Conservation (phyloP, 306 rosid species). For the Lathyrus aphaca region DNA sequence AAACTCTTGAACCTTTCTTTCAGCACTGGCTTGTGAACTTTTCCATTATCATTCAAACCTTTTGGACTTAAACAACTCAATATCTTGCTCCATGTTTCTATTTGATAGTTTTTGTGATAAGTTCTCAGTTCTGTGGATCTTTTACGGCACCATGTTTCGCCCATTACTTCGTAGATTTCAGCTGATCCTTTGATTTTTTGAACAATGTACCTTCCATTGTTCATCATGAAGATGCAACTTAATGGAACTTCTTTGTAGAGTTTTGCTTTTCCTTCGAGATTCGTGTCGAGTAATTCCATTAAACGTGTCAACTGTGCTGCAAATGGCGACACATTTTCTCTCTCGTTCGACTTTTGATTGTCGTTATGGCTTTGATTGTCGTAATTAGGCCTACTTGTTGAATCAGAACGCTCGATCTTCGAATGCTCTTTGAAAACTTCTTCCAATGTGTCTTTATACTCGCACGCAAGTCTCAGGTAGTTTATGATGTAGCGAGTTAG, state of each 20-base stretch:
- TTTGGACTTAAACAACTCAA: constrained; percentile 59
- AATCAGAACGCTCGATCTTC: constrained; percentile 53
- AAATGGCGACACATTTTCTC: constrained; percentile 48
- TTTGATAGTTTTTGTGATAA: constrained; percentile 76
- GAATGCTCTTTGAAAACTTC: constrained; percentile 55
- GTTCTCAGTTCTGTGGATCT: constrained; percentile 63
- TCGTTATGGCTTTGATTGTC: background rate
- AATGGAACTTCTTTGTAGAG: constrained; percentile 64
- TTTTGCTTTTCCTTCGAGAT: constrained; percentile 64
- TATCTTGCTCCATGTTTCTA: constrained; percentile 78
- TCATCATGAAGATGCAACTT: constrained; percentile 82
- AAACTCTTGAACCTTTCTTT: constrained; percentile 85
- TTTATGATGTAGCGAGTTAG: constrained; percentile 46
- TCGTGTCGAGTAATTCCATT: constrained; percentile 71
- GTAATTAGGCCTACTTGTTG: constrained; percentile 41
- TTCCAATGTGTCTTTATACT: constrained; percentile 54
- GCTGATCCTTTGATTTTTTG: constrained; percentile 74
- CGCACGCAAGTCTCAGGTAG: constrained; percentile 47
- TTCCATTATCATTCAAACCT: constrained; percentile 61
- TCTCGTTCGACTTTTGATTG: background rate
- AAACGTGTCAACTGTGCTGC: constrained; percentile 50
- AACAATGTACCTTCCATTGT: constrained; percentile 80
- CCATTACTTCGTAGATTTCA: constrained; percentile 67
- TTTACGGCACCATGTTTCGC: constrained; percentile 74
- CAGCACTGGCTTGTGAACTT: constrained; percentile 63